Base-by-base conservation (phyloP, 2,329 filamentous ascomycete species). In the Sarocladium brachiariae region DNA sequence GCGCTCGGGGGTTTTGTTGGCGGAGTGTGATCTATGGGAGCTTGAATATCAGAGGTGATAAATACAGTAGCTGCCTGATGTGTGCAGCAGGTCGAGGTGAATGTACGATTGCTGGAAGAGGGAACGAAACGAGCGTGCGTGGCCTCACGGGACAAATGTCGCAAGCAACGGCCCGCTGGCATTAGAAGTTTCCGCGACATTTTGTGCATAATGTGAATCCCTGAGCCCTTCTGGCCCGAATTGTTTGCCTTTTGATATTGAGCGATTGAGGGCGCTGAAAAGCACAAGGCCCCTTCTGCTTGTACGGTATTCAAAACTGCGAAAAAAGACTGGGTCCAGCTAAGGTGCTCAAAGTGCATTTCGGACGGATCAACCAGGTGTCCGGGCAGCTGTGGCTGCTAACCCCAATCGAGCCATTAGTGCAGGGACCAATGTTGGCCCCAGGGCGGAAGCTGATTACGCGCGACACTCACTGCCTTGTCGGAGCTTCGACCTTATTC, bases 1-100 rank as follows among this genome's bases (percentile, higher is more conserved):
- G 95, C 86, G 50, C 88, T 95, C 3, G 89, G 89, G 2, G 91
- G 92, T 68, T 96, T 90, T 1, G 83, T 86, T 0, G 83, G 80
- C 71, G 78, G 84, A 2, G 74, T 66, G 55, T 76, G 75, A 57
- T 77, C 69, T 52, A 70, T 65, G 1, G 74, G 74, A 23, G 60
- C 30, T 58, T 64, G 18, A 53, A 33, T 31, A 35, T 14, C 35
- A 37, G 33, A 43, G 16, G 61, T 52, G 16, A 57, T 4, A 23
- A 23, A 53, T 6, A 57, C 54, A 14, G 61, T 54, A 8, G 65
- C 59, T 43, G 58, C 59, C 43, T 59, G 56, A 11, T 51, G 53
- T 35, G 54, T 52, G 16, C 56, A 53, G 8, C 53, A 34, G 37
- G 54, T 57, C 14, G 63, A 66, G 23, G 65, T 62, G 51, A 65